A percentile compares a stretch with the other conserved stretches of the same genome.
Conservation (phyloP, 306 rosid genomes). For the Trifolium subterraneum region DNA sequence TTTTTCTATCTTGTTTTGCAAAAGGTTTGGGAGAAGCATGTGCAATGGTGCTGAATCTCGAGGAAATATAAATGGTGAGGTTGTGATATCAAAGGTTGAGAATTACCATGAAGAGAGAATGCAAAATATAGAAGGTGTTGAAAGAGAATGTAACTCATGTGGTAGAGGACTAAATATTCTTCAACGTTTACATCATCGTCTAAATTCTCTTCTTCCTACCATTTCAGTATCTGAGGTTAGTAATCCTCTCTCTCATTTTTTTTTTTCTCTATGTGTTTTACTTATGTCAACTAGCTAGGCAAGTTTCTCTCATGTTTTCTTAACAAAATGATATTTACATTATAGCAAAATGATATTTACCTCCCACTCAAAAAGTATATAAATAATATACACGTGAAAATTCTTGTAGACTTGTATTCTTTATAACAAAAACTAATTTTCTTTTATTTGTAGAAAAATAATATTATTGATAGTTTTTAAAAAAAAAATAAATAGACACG, state of each 20-base stretch:
- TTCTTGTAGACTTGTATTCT: no score
- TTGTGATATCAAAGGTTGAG: slow-evolving; percentile 47
- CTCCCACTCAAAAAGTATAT: no score
- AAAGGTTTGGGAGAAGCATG: slow-evolving; percentile 57
- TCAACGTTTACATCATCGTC: slow-evolving; percentile 40
- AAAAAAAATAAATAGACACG: no score
- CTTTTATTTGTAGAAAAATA: no score
- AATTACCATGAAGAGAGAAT: slow-evolving; percentile 53
- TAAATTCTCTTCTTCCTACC: slow-evolving; percentile 45
- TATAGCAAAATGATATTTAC: no score
- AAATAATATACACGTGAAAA: no score
- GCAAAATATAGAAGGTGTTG: slow-evolving; percentile 47
- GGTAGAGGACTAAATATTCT: slow-evolving; percentile 35
- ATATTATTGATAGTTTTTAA: no score
- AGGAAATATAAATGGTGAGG: slow-evolving; percentile 65
- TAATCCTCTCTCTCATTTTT: not conserved
- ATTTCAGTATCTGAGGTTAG: slow-evolving; percentile 74
- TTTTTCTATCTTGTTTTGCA: slow-evolving; percentile 32
- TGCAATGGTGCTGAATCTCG: slow-evolving; percentile 76
- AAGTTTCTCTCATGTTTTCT: not conserved
- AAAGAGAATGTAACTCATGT: slow-evolving; percentile 35
- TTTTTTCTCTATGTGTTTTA: not conserved
- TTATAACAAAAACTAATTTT: no score
- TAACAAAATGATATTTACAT: no score
- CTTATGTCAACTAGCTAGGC: not conserved